Percentiles rank a stretch among this genome's conserved stretches.
phyloP scores from a whole-genome alignment of 371 early-diverging fungal genomes.

The Apophysomyces elegans region DNA sequence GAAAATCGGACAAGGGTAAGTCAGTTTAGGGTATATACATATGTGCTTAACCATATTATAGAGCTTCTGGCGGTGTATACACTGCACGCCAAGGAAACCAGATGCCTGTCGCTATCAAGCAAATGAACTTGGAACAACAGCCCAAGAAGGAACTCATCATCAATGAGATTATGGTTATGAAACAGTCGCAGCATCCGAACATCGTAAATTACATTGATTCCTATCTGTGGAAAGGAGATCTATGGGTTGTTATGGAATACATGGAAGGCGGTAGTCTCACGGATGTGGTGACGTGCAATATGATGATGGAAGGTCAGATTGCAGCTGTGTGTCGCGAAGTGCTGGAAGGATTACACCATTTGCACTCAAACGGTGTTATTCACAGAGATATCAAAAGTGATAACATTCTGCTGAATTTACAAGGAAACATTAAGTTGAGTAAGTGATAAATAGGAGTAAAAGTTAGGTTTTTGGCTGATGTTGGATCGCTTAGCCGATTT shows the following conservation, averaged over 20 bases:
- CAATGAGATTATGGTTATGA: constrained; percentile 96
- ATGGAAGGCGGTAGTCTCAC: constrained; percentile 97
- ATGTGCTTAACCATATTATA: constrained; percentile 19
- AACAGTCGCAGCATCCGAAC: constrained; percentile 84
- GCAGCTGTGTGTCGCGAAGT: constrained; percentile 92
- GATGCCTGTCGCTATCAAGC: constrained; percentile 89
- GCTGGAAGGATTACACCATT: constrained; percentile 87
- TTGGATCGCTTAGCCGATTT: constrained; percentile 77
- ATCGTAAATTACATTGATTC: constrained; percentile 97
- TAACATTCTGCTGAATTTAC: constrained; percentile 86
- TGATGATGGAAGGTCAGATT: constrained; percentile 96
- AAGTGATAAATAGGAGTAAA: constrained; percentile 33
- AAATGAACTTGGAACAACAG: constrained; percentile 95
- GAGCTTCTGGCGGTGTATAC: constrained; percentile 95
- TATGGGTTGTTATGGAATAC: constrained; percentile 97
- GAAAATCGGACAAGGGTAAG: constrained; percentile 94
- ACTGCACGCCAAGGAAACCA: constrained; percentile 76
- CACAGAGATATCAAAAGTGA: constrained; percentile 98
- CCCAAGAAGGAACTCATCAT: constrained; percentile 96
- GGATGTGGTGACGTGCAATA: constrained; percentile 88
- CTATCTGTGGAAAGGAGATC: constrained; percentile 84
- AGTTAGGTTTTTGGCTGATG: background rate
- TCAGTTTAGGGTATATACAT: background rate
- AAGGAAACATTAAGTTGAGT: constrained; percentile 93
- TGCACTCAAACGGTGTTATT: constrained; percentile 95